Evolutionary conservation across 371 early-diverging fungal species (phyloP).

Genomic region (Chytridium lagenaria): DNA sequence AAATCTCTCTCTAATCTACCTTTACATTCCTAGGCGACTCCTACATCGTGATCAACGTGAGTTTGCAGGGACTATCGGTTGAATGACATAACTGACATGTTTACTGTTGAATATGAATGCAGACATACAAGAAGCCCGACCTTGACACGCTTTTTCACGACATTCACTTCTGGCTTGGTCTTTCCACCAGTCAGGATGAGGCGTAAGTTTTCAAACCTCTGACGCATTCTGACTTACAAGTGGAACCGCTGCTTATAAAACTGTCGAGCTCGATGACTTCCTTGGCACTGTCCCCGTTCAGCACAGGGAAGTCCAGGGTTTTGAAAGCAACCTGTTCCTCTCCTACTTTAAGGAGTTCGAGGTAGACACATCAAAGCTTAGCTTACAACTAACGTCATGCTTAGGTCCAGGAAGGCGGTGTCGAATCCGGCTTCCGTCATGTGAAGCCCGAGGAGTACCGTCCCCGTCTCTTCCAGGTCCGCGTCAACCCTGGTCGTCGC

Average conservation of each 20-base stretch:
- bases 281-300: constrained; percentile 74
- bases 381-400: background rate
- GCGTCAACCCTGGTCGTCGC: constrained; percentile 51
- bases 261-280: constrained; percentile 84
- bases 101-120: background rate
- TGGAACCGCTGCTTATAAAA: constrained; percentile 90
- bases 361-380: constrained; percentile 7
- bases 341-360: constrained; percentile 68
- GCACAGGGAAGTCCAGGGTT: constrained; percentile 70
- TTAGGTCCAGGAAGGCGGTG: constrained; percentile 71
- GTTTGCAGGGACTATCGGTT: too few relatives aligned
- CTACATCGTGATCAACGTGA: constrained; percentile 78
- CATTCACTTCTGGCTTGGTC: constrained; percentile 87
- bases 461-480: constrained; percentile 75
- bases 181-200: constrained; percentile 62
- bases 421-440: constrained; percentile 79
- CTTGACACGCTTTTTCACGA: constrained; percentile 66
- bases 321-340: constrained; percentile 69
- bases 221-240: constrained; percentile 7
- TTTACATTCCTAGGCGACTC: constrained; percentile 61
- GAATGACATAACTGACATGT: background rate
- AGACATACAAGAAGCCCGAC: constrained; percentile 74
- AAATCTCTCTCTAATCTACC: constrained; percentile 10
- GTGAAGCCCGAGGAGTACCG: constrained; percentile 61
- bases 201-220: constrained; percentile 34